phyloP scores from a whole-genome alignment of 257 asterid genomes.

The Gardenia jasminoides region DNA sequence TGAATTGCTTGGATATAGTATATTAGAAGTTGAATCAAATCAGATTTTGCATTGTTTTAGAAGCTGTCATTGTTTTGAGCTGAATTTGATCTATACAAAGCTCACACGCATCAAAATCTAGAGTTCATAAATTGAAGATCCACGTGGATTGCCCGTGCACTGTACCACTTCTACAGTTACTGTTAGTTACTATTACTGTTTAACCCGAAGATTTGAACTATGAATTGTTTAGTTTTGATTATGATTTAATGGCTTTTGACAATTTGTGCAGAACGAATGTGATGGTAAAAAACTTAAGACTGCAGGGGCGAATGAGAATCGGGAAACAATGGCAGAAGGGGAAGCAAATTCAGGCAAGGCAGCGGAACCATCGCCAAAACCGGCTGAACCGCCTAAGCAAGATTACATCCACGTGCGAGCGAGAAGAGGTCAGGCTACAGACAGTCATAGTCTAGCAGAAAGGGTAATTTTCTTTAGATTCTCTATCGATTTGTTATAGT shows the following conservation, averaged over 20 bases:
- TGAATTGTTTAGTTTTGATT: background rate
- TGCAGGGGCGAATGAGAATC: slow-evolving; percentile 26
- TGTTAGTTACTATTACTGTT: background rate
- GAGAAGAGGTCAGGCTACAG: slow-evolving; percentile 58
- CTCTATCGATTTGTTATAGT: background rate
- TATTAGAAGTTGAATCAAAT: background rate
- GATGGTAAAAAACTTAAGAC: slow-evolving; percentile 36
- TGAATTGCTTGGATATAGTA: background rate
- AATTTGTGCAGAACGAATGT: slow-evolving; percentile 31
- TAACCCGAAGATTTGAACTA: background rate
- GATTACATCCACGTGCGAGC: slow-evolving; percentile 56
- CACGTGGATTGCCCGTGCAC: background rate
- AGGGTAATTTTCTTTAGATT: slow-evolving; percentile 34
- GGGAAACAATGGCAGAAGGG: slow-evolving; percentile 27
- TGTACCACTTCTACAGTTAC: background rate
- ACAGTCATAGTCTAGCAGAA: slow-evolving; percentile 54
- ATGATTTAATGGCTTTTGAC: slow-evolving; percentile 4
- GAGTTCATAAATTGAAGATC: slow-evolving; percentile 7
- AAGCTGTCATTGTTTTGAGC: background rate
- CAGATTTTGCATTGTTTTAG: background rate
- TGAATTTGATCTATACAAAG: background rate
- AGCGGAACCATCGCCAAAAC: slow-evolving; percentile 29
- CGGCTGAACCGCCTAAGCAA: slow-evolving; percentile 39
- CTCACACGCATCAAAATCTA: background rate
- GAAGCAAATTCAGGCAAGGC: slow-evolving; percentile 37